Evolutionary conservation across 495 filamentous ascomycete genomes (phyloP).

Genomic region (Jackrogersella multiformis): DNA sequence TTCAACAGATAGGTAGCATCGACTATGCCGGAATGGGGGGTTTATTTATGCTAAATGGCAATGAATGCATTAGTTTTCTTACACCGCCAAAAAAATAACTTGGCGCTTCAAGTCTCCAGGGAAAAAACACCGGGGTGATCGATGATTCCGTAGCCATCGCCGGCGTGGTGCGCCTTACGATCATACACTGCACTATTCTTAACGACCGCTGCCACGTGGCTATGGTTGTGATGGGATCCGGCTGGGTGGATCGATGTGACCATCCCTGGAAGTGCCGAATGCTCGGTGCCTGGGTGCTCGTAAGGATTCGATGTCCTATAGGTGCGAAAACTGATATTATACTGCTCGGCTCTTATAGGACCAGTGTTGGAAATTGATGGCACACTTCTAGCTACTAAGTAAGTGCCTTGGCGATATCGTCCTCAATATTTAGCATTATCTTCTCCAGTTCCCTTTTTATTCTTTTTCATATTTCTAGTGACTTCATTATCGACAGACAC

Average conservation of each 20-base stretch:
- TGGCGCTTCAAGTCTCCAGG: not conserved
- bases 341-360: no score
- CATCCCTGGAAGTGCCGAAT: not conserved
- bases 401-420: no score
- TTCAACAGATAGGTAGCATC: not conserved
- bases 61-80: not conserved
- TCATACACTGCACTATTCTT: no score
- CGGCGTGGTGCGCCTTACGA: no score
- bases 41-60: not conserved
- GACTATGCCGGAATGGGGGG: not conserved
- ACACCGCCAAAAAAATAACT: slow-evolving; percentile 1
- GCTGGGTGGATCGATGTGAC: slow-evolving; percentile 1
- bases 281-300: not conserved
- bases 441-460: no score
- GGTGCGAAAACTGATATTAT: no score
- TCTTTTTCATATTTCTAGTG: no score
- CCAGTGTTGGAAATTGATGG: no score
- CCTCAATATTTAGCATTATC: no score
- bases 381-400: no score
- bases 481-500: no score
- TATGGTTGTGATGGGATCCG: not conserved
- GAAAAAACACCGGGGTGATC: not conserved
- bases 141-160: not conserved
- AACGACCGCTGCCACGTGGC: not conserved
- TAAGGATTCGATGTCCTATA: not conserved